phyloP scores from a whole-genome alignment of 2,329 filamentous ascomycete species.

The Coccinonectria pachysandricola region DNA sequence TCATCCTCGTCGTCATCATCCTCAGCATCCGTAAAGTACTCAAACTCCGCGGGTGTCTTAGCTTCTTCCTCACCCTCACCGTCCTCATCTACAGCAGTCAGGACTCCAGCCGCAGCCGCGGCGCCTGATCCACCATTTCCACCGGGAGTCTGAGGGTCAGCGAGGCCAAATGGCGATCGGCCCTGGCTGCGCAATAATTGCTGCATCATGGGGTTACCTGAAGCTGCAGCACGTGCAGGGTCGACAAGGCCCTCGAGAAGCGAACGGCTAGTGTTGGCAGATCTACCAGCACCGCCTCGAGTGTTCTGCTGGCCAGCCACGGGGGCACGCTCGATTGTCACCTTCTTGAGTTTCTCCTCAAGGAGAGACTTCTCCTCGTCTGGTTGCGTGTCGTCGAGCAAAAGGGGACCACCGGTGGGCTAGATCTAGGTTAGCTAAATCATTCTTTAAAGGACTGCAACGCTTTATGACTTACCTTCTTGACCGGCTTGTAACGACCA shows the following conservation, averaged over 20 bases:
- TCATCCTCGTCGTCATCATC: constrained; percentile 38
- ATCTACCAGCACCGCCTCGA: constrained; percentile 23
- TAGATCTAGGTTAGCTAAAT: constrained; percentile 28
- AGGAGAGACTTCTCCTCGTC: constrained; percentile 70
- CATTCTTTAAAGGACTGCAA: no score
- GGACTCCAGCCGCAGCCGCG: constrained; percentile 64
- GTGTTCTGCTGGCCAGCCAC: constrained; percentile 34
- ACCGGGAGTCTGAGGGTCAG: constrained; percentile 19
- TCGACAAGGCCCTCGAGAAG: constrained; percentile 28
- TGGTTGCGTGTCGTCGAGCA: constrained; percentile 78
- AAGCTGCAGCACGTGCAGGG: constrained; percentile 20
- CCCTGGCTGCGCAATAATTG: constrained; percentile 33
- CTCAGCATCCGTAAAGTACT: constrained; percentile 63
- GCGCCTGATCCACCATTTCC: constrained; percentile 43
- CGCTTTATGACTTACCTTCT: constrained; percentile 60
- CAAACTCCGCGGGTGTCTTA: constrained; percentile 59
- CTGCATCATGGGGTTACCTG: constrained; percentile 27
- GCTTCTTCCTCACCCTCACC: constrained; percentile 65
- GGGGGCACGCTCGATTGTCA: constrained; percentile 50
- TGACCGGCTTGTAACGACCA: constrained; percentile 84
- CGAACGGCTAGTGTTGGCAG: constrained; percentile 23
- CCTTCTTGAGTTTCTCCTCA: constrained; percentile 88
- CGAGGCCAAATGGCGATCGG: constrained; percentile 22
- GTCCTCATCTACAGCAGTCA: constrained; percentile 84
- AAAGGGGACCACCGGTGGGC: constrained; percentile 86